Conservation (phyloP, 495 filamentous ascomycete genomes). For the Aeminium ludgeri region DNA sequence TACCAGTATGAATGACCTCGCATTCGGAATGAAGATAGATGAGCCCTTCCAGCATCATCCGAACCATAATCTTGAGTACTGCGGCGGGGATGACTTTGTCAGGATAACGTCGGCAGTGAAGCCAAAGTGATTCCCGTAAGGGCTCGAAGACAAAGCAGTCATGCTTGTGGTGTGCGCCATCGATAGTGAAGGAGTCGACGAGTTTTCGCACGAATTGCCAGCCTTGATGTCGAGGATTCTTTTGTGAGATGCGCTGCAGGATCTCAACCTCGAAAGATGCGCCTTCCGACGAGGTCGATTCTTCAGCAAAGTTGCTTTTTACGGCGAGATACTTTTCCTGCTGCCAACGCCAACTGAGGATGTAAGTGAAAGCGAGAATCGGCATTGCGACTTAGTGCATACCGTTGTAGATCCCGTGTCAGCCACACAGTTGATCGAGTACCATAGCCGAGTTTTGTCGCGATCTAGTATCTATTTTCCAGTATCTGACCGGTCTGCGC, state of each 20-base stretch:
- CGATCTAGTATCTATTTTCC: slow-evolving; percentile 27
- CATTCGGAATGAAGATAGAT: too few species aligned
- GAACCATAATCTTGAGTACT: neutral
- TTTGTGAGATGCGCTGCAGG: neutral
- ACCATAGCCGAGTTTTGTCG: slow-evolving; percentile 34
- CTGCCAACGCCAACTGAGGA: too few species aligned
- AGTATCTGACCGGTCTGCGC: slow-evolving; percentile 31
- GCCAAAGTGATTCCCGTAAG: slow-evolving; percentile 6
- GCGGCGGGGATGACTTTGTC: neutral
- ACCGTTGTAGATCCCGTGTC: slow-evolving; percentile 1
- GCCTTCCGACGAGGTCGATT: too few species aligned
- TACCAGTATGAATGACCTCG: too few species aligned
- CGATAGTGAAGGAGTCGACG: neutral
- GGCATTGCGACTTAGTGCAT: too few species aligned
- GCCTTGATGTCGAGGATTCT: slow-evolving; percentile 2
- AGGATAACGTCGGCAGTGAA: neutral
- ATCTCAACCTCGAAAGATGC: too few species aligned
- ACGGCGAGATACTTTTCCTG: too few species aligned
- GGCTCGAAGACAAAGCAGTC: slow-evolving; percentile 11
- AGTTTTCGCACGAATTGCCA: neutral
- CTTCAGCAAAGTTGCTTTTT: too few species aligned
- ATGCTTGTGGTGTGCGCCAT: slow-evolving; percentile 3
- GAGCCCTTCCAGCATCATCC: too few species aligned
- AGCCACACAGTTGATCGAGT: slow-evolving; percentile 29
- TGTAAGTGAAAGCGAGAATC: too few species aligned